phyloP scores from a whole-genome alignment of 1,284 basidiomycete genomes.

The Phellopilus nigrolimitatus region DNA sequence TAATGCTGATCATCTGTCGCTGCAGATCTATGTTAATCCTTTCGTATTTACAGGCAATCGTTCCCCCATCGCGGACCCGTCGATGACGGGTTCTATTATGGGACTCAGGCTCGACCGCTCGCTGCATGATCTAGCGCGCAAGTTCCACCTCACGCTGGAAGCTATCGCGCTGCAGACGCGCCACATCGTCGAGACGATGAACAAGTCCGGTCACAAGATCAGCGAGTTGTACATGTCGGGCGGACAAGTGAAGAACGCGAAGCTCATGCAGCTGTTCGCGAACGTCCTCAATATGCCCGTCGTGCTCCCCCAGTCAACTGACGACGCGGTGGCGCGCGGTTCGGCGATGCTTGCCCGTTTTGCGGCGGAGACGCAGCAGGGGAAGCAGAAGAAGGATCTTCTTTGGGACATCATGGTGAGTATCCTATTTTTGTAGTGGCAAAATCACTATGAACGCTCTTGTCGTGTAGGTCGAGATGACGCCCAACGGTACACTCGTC shows the following conservation, averaged over 20 bases:
- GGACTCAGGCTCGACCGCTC: conserved; percentile 82
- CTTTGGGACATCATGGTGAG: conserved; percentile 93
- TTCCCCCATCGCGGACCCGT: conserved; percentile 91
- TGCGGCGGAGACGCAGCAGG: conserved; percentile 59
- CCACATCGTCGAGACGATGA: conserved; percentile 93
- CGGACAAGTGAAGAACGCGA: conserved; percentile 83
- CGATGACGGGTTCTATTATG: conserved; percentile 88
- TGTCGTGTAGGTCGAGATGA: conserved; percentile 88
- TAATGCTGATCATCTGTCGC: conserved; percentile 28
- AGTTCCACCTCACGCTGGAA: conserved; percentile 90
- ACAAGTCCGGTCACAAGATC: conserved; percentile 80
- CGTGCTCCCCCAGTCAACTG: conserved; percentile 74
- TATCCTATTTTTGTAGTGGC: conserved; percentile 4
- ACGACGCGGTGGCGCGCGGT: conserved; percentile 86
- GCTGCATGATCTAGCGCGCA: conserved; percentile 80
- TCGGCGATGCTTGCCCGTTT: conserved; percentile 92
- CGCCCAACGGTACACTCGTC: conserved; percentile 75
- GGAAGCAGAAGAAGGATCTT: conserved; percentile 42
- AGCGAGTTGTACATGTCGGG: conserved; percentile 89
- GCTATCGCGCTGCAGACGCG: conserved; percentile 93
- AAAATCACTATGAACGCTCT: background rate
- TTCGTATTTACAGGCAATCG: conserved; percentile 64
- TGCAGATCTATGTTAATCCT: background rate
- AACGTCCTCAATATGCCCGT: conserved; percentile 83
- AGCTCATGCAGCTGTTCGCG: conserved; percentile 86